These are phyloP conservation scores for Trichophyton rubrum DNA, from an alignment of 2,329 filamentous ascomycete genomes.

Conservation along the genomic window DNA sequence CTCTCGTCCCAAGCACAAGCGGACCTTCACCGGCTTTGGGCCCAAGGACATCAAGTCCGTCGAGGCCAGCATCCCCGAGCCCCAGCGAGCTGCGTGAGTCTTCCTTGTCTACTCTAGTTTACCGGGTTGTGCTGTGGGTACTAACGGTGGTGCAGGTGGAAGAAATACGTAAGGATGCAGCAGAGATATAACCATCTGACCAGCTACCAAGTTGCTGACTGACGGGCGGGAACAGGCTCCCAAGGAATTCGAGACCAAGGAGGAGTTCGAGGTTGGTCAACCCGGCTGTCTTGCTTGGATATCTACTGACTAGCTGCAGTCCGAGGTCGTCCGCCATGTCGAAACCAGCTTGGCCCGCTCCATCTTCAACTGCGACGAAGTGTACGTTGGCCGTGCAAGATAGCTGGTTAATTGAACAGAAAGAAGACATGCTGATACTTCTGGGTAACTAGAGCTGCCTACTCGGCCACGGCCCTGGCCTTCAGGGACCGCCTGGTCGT, in stretches of 20 bases:
- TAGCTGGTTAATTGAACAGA: too few relatives aligned
- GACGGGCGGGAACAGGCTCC: constrained; percentile 37
- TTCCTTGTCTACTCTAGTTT: too few relatives aligned
- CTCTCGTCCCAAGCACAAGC: constrained; percentile 86
- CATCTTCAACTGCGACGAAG: constrained; percentile 95
- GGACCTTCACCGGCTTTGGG: constrained; percentile 90
- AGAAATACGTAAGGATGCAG: constrained; percentile 39
- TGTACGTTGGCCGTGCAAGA: constrained; percentile 25
- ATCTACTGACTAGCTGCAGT: constrained; percentile 37
- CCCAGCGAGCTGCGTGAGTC: constrained; percentile 61
- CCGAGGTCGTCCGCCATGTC: constrained; percentile 81
- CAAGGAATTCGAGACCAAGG: constrained; percentile 60
- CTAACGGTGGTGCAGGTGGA: constrained; percentile 37
- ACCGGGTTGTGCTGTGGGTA: not conserved
- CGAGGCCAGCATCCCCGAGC: constrained; percentile 81
- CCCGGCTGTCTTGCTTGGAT: not conserved
- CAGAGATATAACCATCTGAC: too few relatives aligned
- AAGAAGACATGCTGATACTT: not conserved
- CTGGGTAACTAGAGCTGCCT: constrained; percentile 53
- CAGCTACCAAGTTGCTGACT: too few relatives aligned
- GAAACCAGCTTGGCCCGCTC: constrained; percentile 93
- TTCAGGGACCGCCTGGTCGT: constrained; percentile 87
- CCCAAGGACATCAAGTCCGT: constrained; percentile 84
- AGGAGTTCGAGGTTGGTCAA: constrained; percentile 54
- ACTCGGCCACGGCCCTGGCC: constrained; percentile 78